Evolutionary conservation across 139 green algal species (phyloP), one percentile per base, ranked within the genome.

Genomic region (Coelastrella sp.): DNA sequence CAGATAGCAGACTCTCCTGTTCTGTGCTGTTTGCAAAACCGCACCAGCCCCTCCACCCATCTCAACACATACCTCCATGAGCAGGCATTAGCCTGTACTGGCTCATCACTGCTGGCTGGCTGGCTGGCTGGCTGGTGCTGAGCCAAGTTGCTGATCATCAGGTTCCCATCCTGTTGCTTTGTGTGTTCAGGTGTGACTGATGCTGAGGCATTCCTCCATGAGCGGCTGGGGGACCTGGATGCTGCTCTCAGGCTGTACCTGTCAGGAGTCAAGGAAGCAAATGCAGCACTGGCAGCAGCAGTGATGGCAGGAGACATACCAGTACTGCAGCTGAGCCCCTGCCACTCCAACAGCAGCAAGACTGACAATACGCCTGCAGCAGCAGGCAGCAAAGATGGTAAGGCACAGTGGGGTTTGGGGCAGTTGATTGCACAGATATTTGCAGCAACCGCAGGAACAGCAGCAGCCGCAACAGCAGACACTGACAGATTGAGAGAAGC

Each of bases 171-270:
- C 65, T 73, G 65, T 19, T 4, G 65, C 15, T 73, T 17, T 73
- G 65, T 19, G 15, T 73, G 5, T 12, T 60, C 89, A 78, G 92
- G 90, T 27, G 92, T 93, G 20, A 58, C 63, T 59, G 92, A 92
- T 78, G 92, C 90, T 10, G 90, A 94, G 79, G 92, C 92, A 1
- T 94, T 90, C 85, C 89, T 94, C 24, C 90, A 93, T 61, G 92
- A 94, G 85, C 90, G 92, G 7, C 56, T 94, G 58, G 92, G 92
- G 14, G 85, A 94, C 56, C 27, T 84, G 6, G 90, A 89, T 7
- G 85, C 88, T 25, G 92, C 92, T 22, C 15, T 92, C 63, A 59
- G 61, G 74, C 90, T 94, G 66, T 85, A 93, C 85, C 25, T 92
- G 25, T 56, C 57, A 20, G 24, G 7, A 17, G 7, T 87, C 0